These are phyloP conservation scores for Trypanosoma congolense DNA, from an alignment of 208 protist genomes.

Conservation along the genomic window DNA sequence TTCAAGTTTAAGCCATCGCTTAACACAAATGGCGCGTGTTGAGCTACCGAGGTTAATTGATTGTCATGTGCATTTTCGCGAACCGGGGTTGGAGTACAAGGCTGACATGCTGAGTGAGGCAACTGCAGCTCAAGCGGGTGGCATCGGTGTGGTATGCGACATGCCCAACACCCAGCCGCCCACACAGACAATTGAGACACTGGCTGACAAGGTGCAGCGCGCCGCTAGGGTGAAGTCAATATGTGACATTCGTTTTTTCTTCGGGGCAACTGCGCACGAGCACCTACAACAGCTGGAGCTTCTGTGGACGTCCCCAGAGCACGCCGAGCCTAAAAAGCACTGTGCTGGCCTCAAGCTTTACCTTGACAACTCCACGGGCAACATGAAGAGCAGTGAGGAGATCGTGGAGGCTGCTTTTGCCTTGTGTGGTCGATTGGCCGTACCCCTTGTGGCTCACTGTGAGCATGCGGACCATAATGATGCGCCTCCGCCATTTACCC, in stretches of 20 bases:
- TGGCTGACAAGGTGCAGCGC: constrained; percentile 68
- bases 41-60: constrained; percentile 86
- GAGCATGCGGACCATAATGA: constrained; percentile 80
- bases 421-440: constrained; percentile 61
- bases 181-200: constrained; percentile 58
- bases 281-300: constrained; percentile 66
- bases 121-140: constrained; percentile 87
- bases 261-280: constrained; percentile 58
- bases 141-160: constrained; percentile 78
- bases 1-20: no score
- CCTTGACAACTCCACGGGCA: constrained; percentile 84
- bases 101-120: constrained; percentile 88
- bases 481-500: constrained; percentile 39
- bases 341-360: constrained; percentile 86
- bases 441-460: constrained; percentile 85
- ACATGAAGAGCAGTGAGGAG: constrained; percentile 61
- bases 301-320: constrained; percentile 58
- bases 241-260: constrained; percentile 73
- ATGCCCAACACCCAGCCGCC: constrained; percentile 88
- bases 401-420: constrained; percentile 65
- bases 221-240: constrained; percentile 19
- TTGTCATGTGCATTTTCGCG: constrained; percentile 92
- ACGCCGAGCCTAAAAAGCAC: constrained; percentile 43
- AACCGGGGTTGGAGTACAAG: constrained; percentile 92
- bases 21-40: constrained; percentile 26